A percentile compares a stretch with the other conserved stretches of the same genome.
Evolutionary conservation across 139 green algal genomes (phyloP).

Genomic region (Chlamydomonas asymmetrica): DNA sequence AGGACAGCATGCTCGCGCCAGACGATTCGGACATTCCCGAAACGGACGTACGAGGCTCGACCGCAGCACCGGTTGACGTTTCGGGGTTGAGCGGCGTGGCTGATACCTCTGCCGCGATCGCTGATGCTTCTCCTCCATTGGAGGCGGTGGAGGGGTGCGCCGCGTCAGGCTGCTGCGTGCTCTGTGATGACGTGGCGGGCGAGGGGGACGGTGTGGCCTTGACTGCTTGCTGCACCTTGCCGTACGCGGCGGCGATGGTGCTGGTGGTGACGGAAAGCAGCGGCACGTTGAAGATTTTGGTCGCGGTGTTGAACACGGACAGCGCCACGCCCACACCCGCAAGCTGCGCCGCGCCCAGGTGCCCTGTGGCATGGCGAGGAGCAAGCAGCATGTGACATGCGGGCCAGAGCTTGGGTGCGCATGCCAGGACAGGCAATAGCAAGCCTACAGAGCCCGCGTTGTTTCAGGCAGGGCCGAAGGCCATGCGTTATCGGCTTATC

Average conservation of each 20-base stretch:
- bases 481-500: too few species aligned
- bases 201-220: background rate
- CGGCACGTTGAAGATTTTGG: conserved; percentile 78
- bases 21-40: too few species aligned
- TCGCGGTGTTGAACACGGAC: conserved; percentile 69
- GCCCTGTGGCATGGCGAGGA: background rate
- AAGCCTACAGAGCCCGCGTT: too few species aligned
- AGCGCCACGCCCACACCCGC: conserved; percentile 68
- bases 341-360: conserved; percentile 49
- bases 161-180: conserved; percentile 15
- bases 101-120: conserved; percentile 6
- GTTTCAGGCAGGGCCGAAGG: too few species aligned
- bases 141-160: background rate
- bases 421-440: too few species aligned
- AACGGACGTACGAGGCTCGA: too few species aligned
- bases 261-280: conserved; percentile 76
- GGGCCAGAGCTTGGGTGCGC: too few species aligned
- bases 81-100: too few species aligned
- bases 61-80: too few species aligned
- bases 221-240: too few species aligned
- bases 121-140: background rate
- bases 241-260: conserved; percentile 55
- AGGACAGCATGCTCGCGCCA: too few species aligned
- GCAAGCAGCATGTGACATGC: background rate
- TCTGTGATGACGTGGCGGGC: too few species aligned